phyloP scores from a whole-genome alignment of 192 early-diverging fungal species.

The Umbelopsis isabellina region DNA sequence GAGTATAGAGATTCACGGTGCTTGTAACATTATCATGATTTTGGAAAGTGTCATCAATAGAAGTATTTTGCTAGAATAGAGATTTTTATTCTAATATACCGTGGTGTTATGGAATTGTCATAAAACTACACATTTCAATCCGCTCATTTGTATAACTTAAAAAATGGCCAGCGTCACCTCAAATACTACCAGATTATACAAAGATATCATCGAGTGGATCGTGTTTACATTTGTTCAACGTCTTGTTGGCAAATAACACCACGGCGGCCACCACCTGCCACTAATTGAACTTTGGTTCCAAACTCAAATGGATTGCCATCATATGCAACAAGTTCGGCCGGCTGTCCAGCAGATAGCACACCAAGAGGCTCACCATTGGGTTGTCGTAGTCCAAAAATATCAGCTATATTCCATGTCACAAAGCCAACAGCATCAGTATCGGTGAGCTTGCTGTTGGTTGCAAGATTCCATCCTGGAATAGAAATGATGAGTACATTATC shows the following conservation, averaged over 20 bases:
- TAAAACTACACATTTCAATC: no score
- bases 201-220: no score
- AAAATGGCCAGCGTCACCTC: no score
- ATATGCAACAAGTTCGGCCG: conserved; percentile 66
- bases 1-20: no score
- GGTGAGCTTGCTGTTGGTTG: conserved; percentile 38
- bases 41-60: no score
- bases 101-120: no score
- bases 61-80: no score
- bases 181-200: no score
- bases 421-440: conserved; percentile 69
- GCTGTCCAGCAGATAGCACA: conserved; percentile 19
- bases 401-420: conserved; percentile 76
- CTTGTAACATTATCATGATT: no score
- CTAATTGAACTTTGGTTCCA: conserved; percentile 57
- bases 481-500: background rate
- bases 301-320: conserved; percentile 70
- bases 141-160: no score
- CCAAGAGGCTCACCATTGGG: conserved; percentile 26
- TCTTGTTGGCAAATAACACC: conserved; percentile 27
- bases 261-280: conserved; percentile 58
- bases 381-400: conserved; percentile 60
- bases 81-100: no score
- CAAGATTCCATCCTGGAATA: conserved; percentile 39
- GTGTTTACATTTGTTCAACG: background rate